Evolutionary conservation across 2,329 filamentous ascomycete species (phyloP), one percentile per base, ranked within the genome.

Genomic region (Calonectria ilicicola): DNA sequence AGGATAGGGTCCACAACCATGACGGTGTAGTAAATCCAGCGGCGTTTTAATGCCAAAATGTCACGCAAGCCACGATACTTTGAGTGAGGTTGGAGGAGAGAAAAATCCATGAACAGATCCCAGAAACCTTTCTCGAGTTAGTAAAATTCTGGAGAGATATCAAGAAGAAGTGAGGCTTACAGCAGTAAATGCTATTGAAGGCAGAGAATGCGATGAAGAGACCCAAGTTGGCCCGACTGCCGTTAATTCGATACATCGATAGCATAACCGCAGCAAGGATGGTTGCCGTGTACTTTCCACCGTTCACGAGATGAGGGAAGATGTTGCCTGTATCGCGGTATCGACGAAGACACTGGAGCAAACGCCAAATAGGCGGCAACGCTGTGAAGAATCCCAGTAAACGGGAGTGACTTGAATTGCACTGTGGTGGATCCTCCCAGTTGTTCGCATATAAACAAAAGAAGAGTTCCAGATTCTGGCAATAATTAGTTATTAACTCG

Each of bases 21-120:
- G 72, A 97, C 94, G 6, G 84, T 83, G 82, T 98, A 99, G 86
- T 99, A 99, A 49, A 93, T 87, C 93, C 94, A 97, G 4, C 90
- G 88, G 15, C 88, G 88, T 80, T 96, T 96, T 79, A 97, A 93
- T 0, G 93, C 95, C 0, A 97, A 89, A 10, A 94, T 93, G 71
- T 96, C 91, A 8, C 97, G 93, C 14, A 98, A 89, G 62, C 92
- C 88, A 2, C 86, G 89, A 76, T 94, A 87, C 14, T 90, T 89
- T 0, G 94, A 91, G 68, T 93, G 91, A 0, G 93, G 89, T 78
- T 98, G 95, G 3, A 96, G 89, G n/a, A 98, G 88, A 71, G 94
- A 97, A 89, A 97, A 98, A 83, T 99, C 97, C 94, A 98, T 98
- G 75, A 95, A 92, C 2, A 99, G 86, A 81, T 99, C 97, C 97